These are phyloP conservation scores for Clohesyomyces aquaticus DNA, from an alignment of 495 filamentous ascomycete species.

Conservation along the genomic window DNA sequence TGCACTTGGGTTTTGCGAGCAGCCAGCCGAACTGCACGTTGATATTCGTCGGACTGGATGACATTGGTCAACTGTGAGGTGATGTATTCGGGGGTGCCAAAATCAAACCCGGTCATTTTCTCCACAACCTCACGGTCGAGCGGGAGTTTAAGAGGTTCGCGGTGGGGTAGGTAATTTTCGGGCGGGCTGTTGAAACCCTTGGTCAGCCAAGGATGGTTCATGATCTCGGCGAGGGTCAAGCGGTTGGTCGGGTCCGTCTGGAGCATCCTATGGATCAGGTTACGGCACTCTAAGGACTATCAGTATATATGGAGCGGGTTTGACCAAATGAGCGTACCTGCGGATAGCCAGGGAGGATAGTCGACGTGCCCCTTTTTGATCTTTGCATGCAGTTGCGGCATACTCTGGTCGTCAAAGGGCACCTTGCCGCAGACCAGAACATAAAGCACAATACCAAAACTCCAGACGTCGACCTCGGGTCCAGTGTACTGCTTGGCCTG, in stretches of 20 bases:
- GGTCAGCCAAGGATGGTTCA: conserved; percentile 96
- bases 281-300: conserved; percentile 77
- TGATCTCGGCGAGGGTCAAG: conserved; percentile 86
- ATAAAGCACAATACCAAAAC: conserved; percentile 98
- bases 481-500: conserved; percentile 94
- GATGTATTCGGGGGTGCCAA: conserved; percentile 84
- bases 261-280: conserved; percentile 93
- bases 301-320: background rate
- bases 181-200: conserved; percentile 86
- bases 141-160: conserved; percentile 83
- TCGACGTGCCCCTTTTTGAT: conserved; percentile 98
- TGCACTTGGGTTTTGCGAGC: conserved; percentile 64
- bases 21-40: conserved; percentile 70
- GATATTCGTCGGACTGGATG: conserved; percentile 90
- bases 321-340: conserved; percentile 62
- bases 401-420: conserved; percentile 98
- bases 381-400: conserved; percentile 97
- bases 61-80: conserved; percentile 77
- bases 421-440: conserved; percentile 98
- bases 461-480: conserved; percentile 98
- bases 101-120: conserved; percentile 98
- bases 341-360: conserved; percentile 89
- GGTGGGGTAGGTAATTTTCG: conserved; percentile 83
- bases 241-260: conserved; percentile 91
- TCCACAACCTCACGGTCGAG: conserved; percentile 81